Base-by-base conservation (phyloP, 2,329 filamentous ascomycete genomes). In the Neopestalotiopsis sp. region DNA sequence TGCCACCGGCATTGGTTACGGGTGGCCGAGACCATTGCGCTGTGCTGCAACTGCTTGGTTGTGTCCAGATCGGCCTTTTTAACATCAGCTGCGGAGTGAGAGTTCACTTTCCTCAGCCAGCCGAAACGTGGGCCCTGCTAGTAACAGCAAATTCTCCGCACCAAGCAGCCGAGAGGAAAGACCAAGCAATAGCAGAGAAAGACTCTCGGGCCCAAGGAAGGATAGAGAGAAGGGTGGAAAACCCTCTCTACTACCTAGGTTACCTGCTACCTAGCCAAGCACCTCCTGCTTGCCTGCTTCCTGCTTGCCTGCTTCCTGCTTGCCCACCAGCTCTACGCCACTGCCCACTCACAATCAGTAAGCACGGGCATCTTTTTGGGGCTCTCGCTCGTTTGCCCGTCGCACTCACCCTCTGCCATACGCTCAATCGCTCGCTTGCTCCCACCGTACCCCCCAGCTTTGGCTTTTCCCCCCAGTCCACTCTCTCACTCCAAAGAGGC, bases 1-100 rank as follows among this genome's bases (percentile, higher is more conserved):
- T 75, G 74, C 73, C 72, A 72, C 73, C 72, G 69, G 71, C 71
- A 68, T 70, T 52, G 62, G 49, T 57, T 66, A 57, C 49, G 69
- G 59, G 67, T 69, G 28, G 69, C 28, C 69, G 69, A 69, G 71
- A 72, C 72, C 70, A 70, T 65, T 65, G 69, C 70, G 70, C 59
- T 40, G 57, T 52, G 66, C 30, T 63, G 66, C 20, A 49, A 30
- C 24, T 56, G 65, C 38, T 49, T 52, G 52, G 30, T 45, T 28
- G 28, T 49, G 17, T 30, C 20, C 40, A n/a, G 34, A n/a, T 49
- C 56, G 30, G 34, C 52, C 65, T 60, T 28, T 28, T 28, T 34
- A 67, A 62, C 56, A 59, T n/a, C 32, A 60, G 56, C 58, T 67
- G 58, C 45, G 58, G 42, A 40, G 57, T 42, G 66, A 24, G 20